Percentiles rank a stretch among this genome's conserved stretches.
phyloP scores from a whole-genome alignment of 352 stramenopile genomes.

The Phytophthora pinifolia region DNA sequence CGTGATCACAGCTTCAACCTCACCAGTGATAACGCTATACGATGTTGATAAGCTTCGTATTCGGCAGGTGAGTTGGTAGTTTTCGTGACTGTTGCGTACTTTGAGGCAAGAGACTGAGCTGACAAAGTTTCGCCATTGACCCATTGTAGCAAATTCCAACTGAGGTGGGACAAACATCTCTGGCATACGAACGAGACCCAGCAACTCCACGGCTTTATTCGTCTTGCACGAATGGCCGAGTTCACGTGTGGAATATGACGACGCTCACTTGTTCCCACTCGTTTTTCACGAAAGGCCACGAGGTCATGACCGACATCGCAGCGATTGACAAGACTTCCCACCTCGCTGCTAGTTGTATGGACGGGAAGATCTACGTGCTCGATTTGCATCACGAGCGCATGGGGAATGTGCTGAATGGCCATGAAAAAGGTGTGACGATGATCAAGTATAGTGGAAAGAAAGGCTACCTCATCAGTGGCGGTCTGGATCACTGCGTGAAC shows the following conservation, averaged over 20 bases:
- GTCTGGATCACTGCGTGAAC: constrained; percentile 52
- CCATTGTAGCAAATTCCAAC: constrained; percentile 50
- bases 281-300: constrained; percentile 38
- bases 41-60: constrained; percentile 49
- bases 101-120: not conserved
- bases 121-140: not conserved
- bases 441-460: constrained; percentile 47
- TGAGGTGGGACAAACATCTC: constrained; percentile 33
- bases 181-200: constrained; percentile 20
- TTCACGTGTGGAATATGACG: constrained; percentile 47
- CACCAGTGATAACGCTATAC: constrained; percentile 53
- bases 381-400: constrained; percentile 34
- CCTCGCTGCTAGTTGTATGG: constrained; percentile 41
- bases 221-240: constrained; percentile 35
- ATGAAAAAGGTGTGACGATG: constrained; percentile 44
- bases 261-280: constrained; percentile 33
- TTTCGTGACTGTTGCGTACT: not conserved
- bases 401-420: constrained; percentile 37
- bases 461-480: constrained; percentile 56
- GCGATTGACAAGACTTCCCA: constrained; percentile 36
- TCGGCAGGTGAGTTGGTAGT: constrained; percentile 35
- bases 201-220: constrained; percentile 36
- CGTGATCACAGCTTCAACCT: constrained; percentile 49
- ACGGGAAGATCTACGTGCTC: constrained; percentile 66
- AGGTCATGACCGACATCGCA: constrained; percentile 42